Evolutionary conservation across 2,329 filamentous ascomycete species (phyloP), one percentile per base, ranked within the genome.

Genomic region (Trichoderma simmonsii): DNA sequence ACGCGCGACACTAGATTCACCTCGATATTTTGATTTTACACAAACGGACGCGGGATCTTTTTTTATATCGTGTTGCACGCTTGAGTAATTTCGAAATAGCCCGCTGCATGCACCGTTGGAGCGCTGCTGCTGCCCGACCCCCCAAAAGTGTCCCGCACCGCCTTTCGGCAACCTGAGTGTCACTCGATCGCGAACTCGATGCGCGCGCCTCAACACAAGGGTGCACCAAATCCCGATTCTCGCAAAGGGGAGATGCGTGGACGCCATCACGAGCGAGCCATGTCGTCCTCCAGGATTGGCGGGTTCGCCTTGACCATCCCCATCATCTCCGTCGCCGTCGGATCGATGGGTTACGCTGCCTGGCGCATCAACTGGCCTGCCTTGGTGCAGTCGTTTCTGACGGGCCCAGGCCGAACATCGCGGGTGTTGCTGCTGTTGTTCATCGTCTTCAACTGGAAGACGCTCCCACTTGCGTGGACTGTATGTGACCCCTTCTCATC

Each of bases 381-480:
- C 2, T 73, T 82, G 26, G 72, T 85, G 12, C 77, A 79, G 67
- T 75, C 80, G 32, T 89, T 89, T 77, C 79, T 87, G 72, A 88
- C 85, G 0, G 88, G 87, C 0, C 87, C 87, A 0, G 88, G 87
- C 3, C 82, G 86, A 67, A 85, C 82, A 6, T 87, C 84, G 74
- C 85, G 88, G 5, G 83, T 89, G 71, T 67, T 87, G 71, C 79
- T 88, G 72, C 76, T 91, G 15, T 65, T 88, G 14, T 87, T 92
- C 71, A 83, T 88, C 14, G 62, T 91, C 8, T 76, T 88, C 57
- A 95, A 95, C 80, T 85, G 91, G 82, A 95, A 95, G 85, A 92
- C 87, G 73, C 78, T 94, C 73, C 93, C 93, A 0, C 86, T 93
- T 56, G 87, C 89, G 11, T 95, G 93, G 93, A 93, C 93, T 75